Evolutionary conservation across 495 filamentous ascomycete species (phyloP).

Genomic region (Xylaria grammica): DNA sequence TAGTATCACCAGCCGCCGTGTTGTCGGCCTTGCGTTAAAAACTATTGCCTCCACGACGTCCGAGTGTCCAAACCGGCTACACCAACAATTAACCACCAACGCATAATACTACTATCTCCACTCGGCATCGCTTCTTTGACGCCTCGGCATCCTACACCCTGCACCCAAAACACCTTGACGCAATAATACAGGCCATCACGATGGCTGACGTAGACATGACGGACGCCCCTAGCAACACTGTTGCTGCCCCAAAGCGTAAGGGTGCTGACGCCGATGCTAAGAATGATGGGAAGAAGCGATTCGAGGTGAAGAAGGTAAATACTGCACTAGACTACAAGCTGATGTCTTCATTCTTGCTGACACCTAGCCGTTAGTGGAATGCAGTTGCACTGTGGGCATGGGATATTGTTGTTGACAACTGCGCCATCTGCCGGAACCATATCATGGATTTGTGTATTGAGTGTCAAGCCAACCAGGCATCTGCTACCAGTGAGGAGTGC

Average conservation of each 20-base stretch:
- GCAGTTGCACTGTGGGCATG: constrained; percentile 99
- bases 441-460: constrained; percentile 99
- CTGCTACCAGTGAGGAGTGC: constrained; percentile 95
- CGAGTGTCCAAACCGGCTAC: background rate
- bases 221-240: constrained; percentile 68
- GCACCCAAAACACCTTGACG: background rate
- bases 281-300: constrained; percentile 81
- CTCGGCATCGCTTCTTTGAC: background rate
- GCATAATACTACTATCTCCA: background rate
- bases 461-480: constrained; percentile 99
- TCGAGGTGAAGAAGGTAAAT: constrained; percentile 96
- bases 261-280: constrained; percentile 59
- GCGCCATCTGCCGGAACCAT: constrained; percentile 98
- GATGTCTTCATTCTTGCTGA: constrained; percentile 26
- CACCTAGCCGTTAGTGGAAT: constrained; percentile 74
- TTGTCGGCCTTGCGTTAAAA: background rate
- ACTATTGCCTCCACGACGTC: background rate
- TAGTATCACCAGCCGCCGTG: background rate
- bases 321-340: background rate
- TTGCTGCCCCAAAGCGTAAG: constrained; percentile 55
- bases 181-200: constrained; percentile 18
- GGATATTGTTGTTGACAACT: constrained; percentile 99
- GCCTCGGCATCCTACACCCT: background rate
- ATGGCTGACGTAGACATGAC: constrained; percentile 99
- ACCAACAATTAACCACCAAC: background rate